Evolutionary conservation across 495 filamentous ascomycete species (phyloP).

Genomic region (Clohesyomyces aquaticus): DNA sequence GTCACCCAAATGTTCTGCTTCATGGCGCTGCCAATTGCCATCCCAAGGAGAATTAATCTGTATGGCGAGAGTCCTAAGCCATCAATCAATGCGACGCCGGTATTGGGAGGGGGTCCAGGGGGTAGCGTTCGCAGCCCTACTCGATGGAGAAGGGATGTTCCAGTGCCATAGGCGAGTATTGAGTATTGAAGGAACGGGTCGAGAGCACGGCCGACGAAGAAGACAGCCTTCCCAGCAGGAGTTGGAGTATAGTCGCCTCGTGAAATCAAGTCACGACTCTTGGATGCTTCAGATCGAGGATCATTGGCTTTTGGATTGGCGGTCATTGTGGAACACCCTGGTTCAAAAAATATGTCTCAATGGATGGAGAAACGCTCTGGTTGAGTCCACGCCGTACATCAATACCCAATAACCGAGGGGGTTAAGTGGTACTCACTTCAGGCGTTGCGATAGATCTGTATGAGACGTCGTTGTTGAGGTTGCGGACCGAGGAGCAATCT

Average conservation of each 20-base stretch:
- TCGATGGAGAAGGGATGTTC: conserved; percentile 41
- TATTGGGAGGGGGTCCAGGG: conserved; percentile 42
- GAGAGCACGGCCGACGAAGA: conserved; percentile 60
- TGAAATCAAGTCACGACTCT: conserved; percentile 40
- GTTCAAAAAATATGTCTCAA: too few relatives aligned
- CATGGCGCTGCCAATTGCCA: conserved; percentile 49
- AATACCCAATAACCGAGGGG: too few relatives aligned
- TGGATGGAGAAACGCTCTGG: too few relatives aligned
- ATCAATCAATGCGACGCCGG: conserved; percentile 45
- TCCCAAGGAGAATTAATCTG: conserved; percentile 51
- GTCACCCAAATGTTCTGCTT: conserved; percentile 41
- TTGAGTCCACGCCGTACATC: too few relatives aligned
- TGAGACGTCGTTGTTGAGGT: too few relatives aligned
- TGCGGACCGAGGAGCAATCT: too few relatives aligned
- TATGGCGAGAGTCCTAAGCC: conserved; percentile 49
- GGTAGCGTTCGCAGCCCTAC: conserved; percentile 44
- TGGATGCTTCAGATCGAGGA: conserved; percentile 28
- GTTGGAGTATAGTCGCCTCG: conserved; percentile 48
- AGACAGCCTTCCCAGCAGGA: conserved; percentile 56
- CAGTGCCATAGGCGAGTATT: conserved; percentile 50
- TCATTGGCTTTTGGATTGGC: conserved; percentile 16
- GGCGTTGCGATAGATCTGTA: too few relatives aligned
- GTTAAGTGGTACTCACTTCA: too few relatives aligned
- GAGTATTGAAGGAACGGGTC: conserved; percentile 63
- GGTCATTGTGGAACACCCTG: conserved; percentile 8